Conservation (phyloP, 495 filamentous ascomycete genomes). For the Penicillium cinerascens region DNA sequence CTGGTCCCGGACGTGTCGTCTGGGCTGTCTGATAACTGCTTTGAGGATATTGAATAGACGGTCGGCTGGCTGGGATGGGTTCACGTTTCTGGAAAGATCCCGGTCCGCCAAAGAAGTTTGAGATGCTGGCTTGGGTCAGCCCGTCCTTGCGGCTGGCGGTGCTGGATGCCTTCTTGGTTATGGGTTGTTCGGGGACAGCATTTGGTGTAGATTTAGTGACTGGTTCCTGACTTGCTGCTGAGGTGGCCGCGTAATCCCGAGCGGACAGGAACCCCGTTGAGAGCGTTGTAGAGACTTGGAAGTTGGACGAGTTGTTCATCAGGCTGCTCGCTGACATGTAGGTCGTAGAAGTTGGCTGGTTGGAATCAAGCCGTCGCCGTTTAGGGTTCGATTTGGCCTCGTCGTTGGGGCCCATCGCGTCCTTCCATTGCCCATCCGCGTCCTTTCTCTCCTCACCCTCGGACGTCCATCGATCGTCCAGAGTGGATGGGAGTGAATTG, state of each 20-base stretch:
- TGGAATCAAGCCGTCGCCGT: conserved; percentile 31
- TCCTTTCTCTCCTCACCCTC: conserved; percentile 51
- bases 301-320: conserved; percentile 29
- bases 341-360: conserved; percentile 23
- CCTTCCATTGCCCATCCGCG: conserved; percentile 35
- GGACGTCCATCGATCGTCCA: conserved; percentile 63
- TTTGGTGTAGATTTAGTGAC: conserved; percentile 2
- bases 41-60: conserved; percentile 9
- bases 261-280: conserved; percentile 41
- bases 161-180: conserved; percentile 17
- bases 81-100: conserved; percentile 19
- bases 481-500: conserved; percentile 43
- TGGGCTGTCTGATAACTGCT: conserved; percentile 10
- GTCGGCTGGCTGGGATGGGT: conserved; percentile 10
- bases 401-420: conserved; percentile 12
- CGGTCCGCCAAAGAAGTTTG: conserved; percentile 36
- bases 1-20: conserved; percentile 1
- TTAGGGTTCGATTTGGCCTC: conserved; percentile 28
- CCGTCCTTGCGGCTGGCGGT: conserved; percentile 21
- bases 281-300: conserved; percentile 35
- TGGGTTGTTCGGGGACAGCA: conserved; percentile 1
- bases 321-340: conserved; percentile 23
- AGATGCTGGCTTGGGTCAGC: conserved; percentile 38
- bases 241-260: conserved; percentile 33
- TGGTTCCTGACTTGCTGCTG: conserved; percentile 13